Evolutionary conservation across 2,329 filamentous ascomycete species (phyloP), one percentile per base, ranked within the genome.

Genomic region (Lasiodiplodia citricola): DNA sequence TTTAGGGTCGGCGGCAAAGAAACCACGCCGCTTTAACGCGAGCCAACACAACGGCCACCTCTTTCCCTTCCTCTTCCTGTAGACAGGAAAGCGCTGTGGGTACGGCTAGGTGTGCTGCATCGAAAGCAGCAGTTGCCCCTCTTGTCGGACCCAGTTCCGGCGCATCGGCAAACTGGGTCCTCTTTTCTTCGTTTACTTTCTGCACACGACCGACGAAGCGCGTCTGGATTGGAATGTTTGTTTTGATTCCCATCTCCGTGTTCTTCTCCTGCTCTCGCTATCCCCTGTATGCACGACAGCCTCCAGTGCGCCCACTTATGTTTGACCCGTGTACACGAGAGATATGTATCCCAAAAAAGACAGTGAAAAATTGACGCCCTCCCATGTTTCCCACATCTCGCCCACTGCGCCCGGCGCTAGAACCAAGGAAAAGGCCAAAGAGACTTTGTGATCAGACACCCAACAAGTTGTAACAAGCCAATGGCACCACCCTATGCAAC

Each of bases 401-500:
- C 44, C 44, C n/a, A 35, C 14, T 64, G 60, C 60, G 60, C 60
- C 60, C 31, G 60, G 60, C 47, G 60, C 44, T 64, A 31, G n/a
- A 35, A 52, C 8, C 23, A 64, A 23, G 23, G 25, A 47, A 28
- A 25, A 60, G 18, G 44, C 44, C 44, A n/a, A 25, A 18, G 10
- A 60, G 44, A 31, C 21, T 44, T 18, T 51, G 44, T 58, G 60
- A 41, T 64, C 60, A 64, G 47, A 52, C 60, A 64, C 60, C 60
- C 60, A 25, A 52, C 60, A 38, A 50, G 47, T 51, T 38, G 28
- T 28, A 31, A 31, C 37, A 63, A 63, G 44, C 58, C 47, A 52
- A 37, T 31, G 60, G 60, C 47, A 64, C 60, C 60, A 52, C 60
- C 60, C 60, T 64, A 64, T 64, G 60, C 60, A 64, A 38, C 60